A percentile compares a stretch with the other conserved stretches of the same genome.
Conservation (phyloP, 345 rosid species). For the Gossypium australe region DNA sequence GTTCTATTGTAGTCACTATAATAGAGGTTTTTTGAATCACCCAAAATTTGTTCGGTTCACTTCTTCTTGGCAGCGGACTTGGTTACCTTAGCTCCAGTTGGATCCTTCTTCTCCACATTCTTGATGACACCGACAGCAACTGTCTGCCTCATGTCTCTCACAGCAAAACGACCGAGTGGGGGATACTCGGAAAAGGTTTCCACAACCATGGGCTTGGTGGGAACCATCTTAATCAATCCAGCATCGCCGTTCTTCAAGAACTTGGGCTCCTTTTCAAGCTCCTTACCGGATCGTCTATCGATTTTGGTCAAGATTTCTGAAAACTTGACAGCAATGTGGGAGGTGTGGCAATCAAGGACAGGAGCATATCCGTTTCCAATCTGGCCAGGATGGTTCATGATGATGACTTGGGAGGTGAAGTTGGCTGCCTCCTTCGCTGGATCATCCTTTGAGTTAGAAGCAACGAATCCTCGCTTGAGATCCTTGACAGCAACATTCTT, state of each 20-base stretch:
- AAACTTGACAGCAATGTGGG: too few relatives aligned
- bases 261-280: too few relatives aligned
- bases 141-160: constrained; percentile 89
- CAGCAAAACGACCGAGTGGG: constrained; percentile 71
- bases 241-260: constrained; percentile 75
- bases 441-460: too few relatives aligned
- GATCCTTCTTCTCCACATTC: too few relatives aligned
- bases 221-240: constrained; percentile 73
- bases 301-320: too few relatives aligned
- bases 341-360: too few relatives aligned
- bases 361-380: too few relatives aligned
- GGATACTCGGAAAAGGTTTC: constrained; percentile 38
- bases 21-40: not conserved
- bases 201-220: constrained; percentile 89
- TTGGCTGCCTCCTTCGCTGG: too few relatives aligned
- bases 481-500: constrained; percentile 86
- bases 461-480: constrained; percentile 59
- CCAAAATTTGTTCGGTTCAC: constrained; percentile 35
- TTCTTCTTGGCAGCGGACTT: constrained; percentile 16
- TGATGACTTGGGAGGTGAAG: too few relatives aligned
- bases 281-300: too few relatives aligned
- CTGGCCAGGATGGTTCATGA: too few relatives aligned
- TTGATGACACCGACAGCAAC: constrained; percentile 56
- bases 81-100: too few relatives aligned
- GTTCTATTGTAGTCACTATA: constrained; percentile 12